Percentiles rank a stretch among this genome's conserved stretches.
Conservation (phyloP, 176 grass and related monocot genomes). For the Musa troglodytarum region DNA sequence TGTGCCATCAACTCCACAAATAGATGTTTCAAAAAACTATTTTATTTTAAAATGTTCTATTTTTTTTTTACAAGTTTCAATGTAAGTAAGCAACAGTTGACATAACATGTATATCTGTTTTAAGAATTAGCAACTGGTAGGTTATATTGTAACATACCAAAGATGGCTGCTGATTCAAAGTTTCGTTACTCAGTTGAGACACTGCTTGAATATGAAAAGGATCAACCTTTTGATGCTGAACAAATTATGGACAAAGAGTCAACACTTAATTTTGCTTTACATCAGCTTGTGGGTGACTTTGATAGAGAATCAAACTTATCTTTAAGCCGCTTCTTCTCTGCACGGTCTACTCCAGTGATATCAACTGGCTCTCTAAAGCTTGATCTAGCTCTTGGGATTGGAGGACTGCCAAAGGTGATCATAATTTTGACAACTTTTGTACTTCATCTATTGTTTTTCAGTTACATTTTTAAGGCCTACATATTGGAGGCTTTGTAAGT, state of each 20-base stretch:
- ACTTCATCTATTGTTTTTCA: constrained; percentile 3
- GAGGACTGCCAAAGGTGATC: constrained; percentile 80
- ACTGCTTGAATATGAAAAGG: constrained; percentile 66
- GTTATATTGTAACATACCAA: neutral
- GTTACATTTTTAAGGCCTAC: neutral
- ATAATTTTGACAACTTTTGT: constrained; percentile 14
- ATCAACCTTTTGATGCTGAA: constrained; percentile 37
- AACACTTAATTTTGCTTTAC: constrained; percentile 48
- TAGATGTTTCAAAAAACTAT: no score
- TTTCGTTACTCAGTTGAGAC: constrained; percentile 44
- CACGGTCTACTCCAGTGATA: constrained; percentile 44
- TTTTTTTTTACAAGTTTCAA: no score
- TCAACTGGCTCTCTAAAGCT: constrained; percentile 87
- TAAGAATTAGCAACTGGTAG: neutral
- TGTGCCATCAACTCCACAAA: no score
- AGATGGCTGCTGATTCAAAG: neutral
- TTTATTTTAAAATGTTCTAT: no score
- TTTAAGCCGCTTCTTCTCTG: constrained; percentile 50
- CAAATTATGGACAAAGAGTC: constrained; percentile 38
- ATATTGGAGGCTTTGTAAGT: neutral
- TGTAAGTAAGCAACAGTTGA: no score
- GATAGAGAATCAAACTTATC: constrained; percentile 77
- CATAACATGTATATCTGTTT: neutral
- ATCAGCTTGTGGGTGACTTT: constrained; percentile 79
- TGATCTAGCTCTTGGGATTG: constrained; percentile 77